Conservation (phyloP, 306 rosid genomes). For the Echinosophora koreensis region DNA sequence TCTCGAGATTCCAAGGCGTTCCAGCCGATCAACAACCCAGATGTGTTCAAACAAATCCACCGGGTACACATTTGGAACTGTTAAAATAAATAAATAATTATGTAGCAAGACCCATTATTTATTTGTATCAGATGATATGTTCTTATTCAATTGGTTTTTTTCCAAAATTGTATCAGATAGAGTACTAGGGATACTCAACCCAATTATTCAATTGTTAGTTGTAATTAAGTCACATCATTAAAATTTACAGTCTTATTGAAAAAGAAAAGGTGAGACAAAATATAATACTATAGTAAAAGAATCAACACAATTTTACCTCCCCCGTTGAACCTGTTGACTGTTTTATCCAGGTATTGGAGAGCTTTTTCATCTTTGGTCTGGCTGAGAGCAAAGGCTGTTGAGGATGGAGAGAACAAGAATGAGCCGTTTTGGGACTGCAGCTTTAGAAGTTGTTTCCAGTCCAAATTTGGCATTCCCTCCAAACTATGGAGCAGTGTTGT, state of each 20-base stretch:
- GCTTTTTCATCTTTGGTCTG: slow-evolving; percentile 64
- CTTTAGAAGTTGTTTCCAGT: slow-evolving; percentile 78
- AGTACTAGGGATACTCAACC: too few species aligned
- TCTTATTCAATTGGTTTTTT: too few species aligned
- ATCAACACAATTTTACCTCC: slow-evolving; percentile 86
- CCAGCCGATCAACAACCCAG: slow-evolving; percentile 76
- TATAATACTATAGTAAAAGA: too few species aligned
- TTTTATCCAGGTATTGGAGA: slow-evolving; percentile 55
- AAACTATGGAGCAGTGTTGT: slow-evolving; percentile 84
- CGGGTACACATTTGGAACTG: slow-evolving; percentile 87
- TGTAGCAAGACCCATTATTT: too few species aligned
- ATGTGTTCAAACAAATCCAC: slow-evolving; percentile 83
- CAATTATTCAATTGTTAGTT: too few species aligned
- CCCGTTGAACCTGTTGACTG: slow-evolving; percentile 64
- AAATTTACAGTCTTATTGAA: too few species aligned
- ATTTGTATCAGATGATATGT: too few species aligned
- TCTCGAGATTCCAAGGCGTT: slow-evolving; percentile 80
- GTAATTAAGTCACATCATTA: too few species aligned
- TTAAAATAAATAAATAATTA: background rate
- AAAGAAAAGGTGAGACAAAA: too few species aligned
- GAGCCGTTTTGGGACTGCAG: slow-evolving; percentile 82
- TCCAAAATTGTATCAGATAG: too few species aligned
- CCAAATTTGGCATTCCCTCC: slow-evolving; percentile 81
- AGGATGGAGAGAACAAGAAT: slow-evolving; percentile 79
- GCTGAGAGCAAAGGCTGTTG: slow-evolving; percentile 79